Evolutionary conservation across 352 stramenopile genomes (phyloP).

Genomic region (Pythium dissimile): DNA sequence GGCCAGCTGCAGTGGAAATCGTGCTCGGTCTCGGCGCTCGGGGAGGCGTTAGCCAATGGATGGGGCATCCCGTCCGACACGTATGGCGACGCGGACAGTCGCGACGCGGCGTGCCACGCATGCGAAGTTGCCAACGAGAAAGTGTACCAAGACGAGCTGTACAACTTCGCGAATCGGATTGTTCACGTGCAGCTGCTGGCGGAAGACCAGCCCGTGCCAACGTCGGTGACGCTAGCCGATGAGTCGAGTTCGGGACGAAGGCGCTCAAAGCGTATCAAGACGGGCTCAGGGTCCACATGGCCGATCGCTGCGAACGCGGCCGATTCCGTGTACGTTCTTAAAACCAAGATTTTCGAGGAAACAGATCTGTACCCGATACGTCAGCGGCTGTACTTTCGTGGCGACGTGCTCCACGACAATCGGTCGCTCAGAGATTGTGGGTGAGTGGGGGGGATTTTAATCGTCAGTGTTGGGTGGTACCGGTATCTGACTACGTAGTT

Average conservation of each 20-base stretch:
- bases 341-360: slow-evolving; percentile 72
- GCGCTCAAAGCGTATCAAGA: slow-evolving; percentile 60
- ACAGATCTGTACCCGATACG: slow-evolving; percentile 63
- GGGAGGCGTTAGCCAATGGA: slow-evolving; percentile 18
- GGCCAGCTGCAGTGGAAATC: slow-evolving; percentile 39
- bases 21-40: slow-evolving; percentile 39
- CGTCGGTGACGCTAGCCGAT: slow-evolving; percentile 34
- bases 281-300: slow-evolving; percentile 45
- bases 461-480: background rate
- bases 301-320: slow-evolving; percentile 47
- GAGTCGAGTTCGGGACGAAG: slow-evolving; percentile 43
- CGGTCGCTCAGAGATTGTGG: slow-evolving; percentile 58
- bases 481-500: background rate
- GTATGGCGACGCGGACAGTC: slow-evolving; percentile 28
- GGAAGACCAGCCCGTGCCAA: slow-evolving; percentile 51
- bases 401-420: slow-evolving; percentile 48
- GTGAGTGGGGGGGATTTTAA: slow-evolving; percentile 25
- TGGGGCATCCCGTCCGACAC: slow-evolving; percentile 20
- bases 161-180: slow-evolving; percentile 63
- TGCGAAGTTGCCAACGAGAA: slow-evolving; percentile 45
- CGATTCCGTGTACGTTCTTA: slow-evolving; percentile 74
- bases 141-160: slow-evolving; percentile 39
- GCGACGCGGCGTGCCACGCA: slow-evolving; percentile 36
- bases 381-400: slow-evolving; percentile 70
- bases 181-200: slow-evolving; percentile 60